Conservation (phyloP, 148 eudicot genomes). For the Suaeda aralocaspica region DNA sequence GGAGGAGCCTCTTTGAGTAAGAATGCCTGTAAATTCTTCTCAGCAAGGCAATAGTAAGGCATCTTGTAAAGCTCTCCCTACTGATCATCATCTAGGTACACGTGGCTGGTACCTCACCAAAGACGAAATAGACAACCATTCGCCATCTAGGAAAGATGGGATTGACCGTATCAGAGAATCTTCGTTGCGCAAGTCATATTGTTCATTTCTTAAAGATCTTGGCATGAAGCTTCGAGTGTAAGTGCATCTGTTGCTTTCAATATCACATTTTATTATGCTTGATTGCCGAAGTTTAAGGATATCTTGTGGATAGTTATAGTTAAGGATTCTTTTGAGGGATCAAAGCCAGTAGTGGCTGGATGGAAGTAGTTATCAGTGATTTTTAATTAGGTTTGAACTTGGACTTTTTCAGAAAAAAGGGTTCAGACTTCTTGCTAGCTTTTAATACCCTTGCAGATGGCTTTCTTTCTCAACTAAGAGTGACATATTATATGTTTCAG, state of each 20-base stretch:
- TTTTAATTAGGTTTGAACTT: not conserved
- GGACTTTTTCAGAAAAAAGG: not conserved
- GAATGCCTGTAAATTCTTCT: conserved; percentile 14
- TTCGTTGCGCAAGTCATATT: conserved; percentile 47
- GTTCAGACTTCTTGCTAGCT: not conserved
- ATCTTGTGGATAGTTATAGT: conserved; percentile 2
- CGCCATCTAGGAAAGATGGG: conserved; percentile 80
- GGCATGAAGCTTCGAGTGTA: conserved; percentile 74
- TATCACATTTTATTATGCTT: not conserved
- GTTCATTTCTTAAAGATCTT: conserved; percentile 61
- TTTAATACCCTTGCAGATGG: not conserved
- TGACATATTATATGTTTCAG: conserved; percentile 36
- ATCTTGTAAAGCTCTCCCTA: conserved; percentile 3
- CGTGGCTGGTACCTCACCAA: conserved; percentile 56
- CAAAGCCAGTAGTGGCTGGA: no score
- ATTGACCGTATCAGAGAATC: conserved; percentile 44
- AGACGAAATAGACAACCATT: conserved; percentile 50
- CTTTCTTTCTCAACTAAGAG: not conserved
- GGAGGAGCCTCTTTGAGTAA: conserved; percentile 16
- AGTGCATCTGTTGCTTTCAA: conserved; percentile 21
- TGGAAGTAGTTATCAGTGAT: not conserved
- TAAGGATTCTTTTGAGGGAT: not conserved
- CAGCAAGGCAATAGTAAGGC: not conserved
- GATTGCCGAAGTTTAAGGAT: not conserved
- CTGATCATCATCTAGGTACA: conserved; percentile 18